These are phyloP conservation scores for Backusella tuberculispora DNA, from an alignment of 192 early-diverging fungal genomes.

Conservation along the genomic window DNA sequence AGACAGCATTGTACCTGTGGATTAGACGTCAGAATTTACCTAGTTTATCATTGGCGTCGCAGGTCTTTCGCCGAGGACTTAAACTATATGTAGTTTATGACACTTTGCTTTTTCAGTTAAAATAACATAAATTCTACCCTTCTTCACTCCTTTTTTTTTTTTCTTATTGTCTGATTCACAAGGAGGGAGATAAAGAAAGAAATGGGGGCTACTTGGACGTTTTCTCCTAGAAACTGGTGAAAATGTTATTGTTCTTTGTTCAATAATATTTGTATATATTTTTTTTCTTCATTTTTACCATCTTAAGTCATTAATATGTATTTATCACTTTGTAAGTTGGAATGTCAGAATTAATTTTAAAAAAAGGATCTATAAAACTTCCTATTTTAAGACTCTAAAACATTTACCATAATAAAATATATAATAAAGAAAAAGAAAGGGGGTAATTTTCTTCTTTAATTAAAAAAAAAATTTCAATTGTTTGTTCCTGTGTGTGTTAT, in stretches of 20 bases:
- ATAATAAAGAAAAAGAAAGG: background rate
- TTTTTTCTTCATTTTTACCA: background rate
- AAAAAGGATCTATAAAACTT: background rate
- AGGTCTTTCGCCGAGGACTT: background rate
- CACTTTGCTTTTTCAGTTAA: background rate
- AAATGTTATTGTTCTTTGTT: background rate
- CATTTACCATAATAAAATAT: background rate
- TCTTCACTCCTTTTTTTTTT: slow-evolving; percentile 6
- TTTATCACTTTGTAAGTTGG: background rate
- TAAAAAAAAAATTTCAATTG: background rate
- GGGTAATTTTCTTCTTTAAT: background rate
- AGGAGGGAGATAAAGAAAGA: background rate
- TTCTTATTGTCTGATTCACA: background rate
- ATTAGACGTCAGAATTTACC: background rate
- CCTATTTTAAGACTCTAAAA: background rate
- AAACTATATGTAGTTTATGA: slow-evolving; percentile 1
- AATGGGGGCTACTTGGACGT: background rate
- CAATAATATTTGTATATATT: background rate
- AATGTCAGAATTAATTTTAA: background rate
- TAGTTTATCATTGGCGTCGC: slow-evolving; percentile 1
- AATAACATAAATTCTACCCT: background rate
- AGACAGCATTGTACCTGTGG: background rate
- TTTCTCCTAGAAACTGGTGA: background rate
- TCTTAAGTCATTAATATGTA: background rate
- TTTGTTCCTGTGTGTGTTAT: background rate